Conservation (phyloP, 2,329 filamentous ascomycete species). For the Nemania sp. region DNA sequence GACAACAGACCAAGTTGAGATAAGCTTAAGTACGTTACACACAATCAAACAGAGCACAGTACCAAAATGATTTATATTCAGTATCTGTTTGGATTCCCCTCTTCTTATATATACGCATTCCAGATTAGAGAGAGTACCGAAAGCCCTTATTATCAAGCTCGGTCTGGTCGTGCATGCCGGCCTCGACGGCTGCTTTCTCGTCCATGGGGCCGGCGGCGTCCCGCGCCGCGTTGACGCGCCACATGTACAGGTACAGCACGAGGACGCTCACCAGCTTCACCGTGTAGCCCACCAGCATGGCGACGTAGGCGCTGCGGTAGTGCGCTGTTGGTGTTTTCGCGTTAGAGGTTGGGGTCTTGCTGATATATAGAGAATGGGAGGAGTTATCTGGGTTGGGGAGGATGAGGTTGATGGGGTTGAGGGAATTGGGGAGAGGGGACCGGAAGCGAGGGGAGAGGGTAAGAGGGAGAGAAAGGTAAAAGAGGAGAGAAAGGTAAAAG, state of each 20-base stretch:
- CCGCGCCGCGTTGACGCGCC: constrained; percentile 34
- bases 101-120: too few relatives aligned
- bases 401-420: too few relatives aligned
- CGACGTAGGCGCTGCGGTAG: constrained; percentile 40
- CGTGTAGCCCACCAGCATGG: constrained; percentile 39
- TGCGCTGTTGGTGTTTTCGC: constrained; percentile 25
- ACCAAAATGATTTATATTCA: too few relatives aligned
- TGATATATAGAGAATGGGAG: too few relatives aligned
- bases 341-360: neutral
- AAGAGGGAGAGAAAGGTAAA: neutral
- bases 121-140: constrained; percentile 33
- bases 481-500: neutral
- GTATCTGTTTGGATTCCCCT: too few relatives aligned
- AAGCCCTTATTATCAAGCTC: constrained; percentile 40
- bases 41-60: too few relatives aligned
- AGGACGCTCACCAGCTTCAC: constrained; percentile 36
- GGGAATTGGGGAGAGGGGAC: too few relatives aligned
- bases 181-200: constrained; percentile 37
- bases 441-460: too few relatives aligned
- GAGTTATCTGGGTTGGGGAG: too few relatives aligned
- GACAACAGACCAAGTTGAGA: too few relatives aligned
- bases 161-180: constrained; percentile 39
- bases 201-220: constrained; percentile 35
- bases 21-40: too few relatives aligned
- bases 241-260: constrained; percentile 39